phyloP scores from a whole-genome alignment of 345 rosid genomes.

The Arabidopsis arenosa region DNA sequence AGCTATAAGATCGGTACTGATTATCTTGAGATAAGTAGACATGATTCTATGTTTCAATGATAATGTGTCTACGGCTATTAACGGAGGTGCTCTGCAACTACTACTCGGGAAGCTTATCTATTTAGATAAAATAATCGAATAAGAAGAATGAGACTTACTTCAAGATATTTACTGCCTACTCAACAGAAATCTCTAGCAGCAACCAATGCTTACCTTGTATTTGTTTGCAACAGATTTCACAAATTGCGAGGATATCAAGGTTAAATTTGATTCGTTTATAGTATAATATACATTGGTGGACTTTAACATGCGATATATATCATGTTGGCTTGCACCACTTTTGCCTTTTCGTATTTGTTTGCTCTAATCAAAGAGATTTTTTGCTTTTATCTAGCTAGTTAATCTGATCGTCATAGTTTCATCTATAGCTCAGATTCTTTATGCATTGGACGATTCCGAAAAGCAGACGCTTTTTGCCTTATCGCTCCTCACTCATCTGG shows the following conservation, averaged over 20 bases:
- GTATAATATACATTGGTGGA: no score
- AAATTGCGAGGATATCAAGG: constrained; percentile 56
- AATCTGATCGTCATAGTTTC: not conserved
- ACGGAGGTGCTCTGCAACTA: constrained; percentile 47
- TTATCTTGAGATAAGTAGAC: no score
- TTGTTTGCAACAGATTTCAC: constrained; percentile 74
- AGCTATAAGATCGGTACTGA: no score
- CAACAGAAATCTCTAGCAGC: constrained; percentile 37
- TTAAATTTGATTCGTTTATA: constrained; percentile 36
- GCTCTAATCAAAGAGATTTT: constrained; percentile 3
- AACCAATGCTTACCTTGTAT: constrained; percentile 55
- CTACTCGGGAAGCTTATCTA: constrained; percentile 75
- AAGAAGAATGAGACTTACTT: constrained; percentile 68
- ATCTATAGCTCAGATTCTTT: no score
- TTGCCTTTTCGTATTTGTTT: not conserved
- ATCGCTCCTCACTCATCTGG: constrained; percentile 64
- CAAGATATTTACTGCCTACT: constrained; percentile 58
- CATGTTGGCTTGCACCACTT: not conserved
- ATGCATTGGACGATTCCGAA: constrained; percentile 52
- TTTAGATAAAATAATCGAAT: constrained; percentile 62
- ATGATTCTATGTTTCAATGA: no score
- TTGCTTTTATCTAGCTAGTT: not conserved
- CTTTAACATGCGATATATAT: not conserved
- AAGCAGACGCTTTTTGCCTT: constrained; percentile 52
- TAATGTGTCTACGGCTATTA: no score